phyloP scores from a whole-genome alignment of 192 early-diverging fungal genomes.

The Podila clonocystis region DNA sequence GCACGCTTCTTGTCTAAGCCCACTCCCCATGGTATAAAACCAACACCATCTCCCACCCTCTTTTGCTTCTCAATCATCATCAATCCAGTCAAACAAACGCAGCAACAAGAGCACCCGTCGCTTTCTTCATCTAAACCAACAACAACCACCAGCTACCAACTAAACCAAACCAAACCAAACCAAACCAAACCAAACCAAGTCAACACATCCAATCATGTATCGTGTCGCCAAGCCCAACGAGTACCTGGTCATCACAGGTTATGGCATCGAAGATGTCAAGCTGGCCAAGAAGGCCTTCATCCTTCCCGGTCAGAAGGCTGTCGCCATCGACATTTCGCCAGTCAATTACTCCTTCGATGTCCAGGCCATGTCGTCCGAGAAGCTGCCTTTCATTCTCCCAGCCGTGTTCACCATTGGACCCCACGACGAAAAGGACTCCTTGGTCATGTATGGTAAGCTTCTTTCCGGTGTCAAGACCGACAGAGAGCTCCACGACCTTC shows the following conservation, averaged over 20 bases:
- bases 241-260: constrained; percentile 57
- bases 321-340: constrained; percentile 51
- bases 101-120: no score
- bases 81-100: no score
- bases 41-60: no score
- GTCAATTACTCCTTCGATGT: constrained; percentile 54
- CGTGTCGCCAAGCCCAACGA: constrained; percentile 46
- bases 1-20: no score
- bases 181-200: no score
- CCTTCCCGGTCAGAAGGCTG: constrained; percentile 24
- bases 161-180: no score
- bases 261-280: constrained; percentile 45
- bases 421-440: constrained; percentile 11
- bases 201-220: not conserved
- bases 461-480: constrained; percentile 18
- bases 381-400: constrained; percentile 59
- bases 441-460: constrained; percentile 35
- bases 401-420: constrained; percentile 65
- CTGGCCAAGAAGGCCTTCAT: constrained; percentile 51
- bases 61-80: no score
- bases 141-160: no score
- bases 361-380: constrained; percentile 61
- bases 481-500: constrained; percentile 48
- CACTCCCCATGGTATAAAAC: no score
- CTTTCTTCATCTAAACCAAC: no score